Base-by-base conservation (phyloP, 2,329 filamentous ascomycete genomes). In the Beauveria sp. region DNA sequence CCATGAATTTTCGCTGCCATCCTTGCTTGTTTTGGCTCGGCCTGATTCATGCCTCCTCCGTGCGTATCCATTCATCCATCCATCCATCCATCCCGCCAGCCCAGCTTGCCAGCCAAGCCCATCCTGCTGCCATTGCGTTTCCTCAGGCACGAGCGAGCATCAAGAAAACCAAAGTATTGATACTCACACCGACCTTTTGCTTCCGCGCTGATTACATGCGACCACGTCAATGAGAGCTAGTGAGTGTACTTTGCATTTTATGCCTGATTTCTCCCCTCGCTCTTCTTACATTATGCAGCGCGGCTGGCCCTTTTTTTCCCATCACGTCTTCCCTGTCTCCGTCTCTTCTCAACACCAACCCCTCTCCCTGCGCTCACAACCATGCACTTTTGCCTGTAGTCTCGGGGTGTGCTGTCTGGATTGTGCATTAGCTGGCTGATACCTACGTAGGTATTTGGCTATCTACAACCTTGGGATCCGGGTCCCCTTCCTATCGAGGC, bases 121-220 rank as follows among this genome's bases (percentile, higher is more conserved):
- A 22, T 30, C 16, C 42, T 20, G 42, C 42, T 20, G 42, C 42
- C n/a, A 43, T 43, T 9, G 42, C n/a, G 12, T 20, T 18, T 10
- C 42, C 42, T 43, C 42, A 43, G 42, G 42, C 42, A 43, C 18
- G 18, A 43, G 42, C 42, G 18, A 43, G n/a, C 18, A 34, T 14
- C 5, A 34, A 20, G 12, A n/a, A 34, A 10, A 22, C 26, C 26
- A 43, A 54, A 43, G 38, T 26, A 28, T 16, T n/a, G 16, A 28
- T 28, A n/a, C 24, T 55, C 54, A 46, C 54, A 57, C 54, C 54
- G 54, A 57, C 54, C 54, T 57, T 57, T 57, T 57, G 54, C 54
- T 38, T 54, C 22, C 10, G 52, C 34, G 38, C 34, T 18, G 16
- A 50, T 28, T 30, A 16, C 16, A 24, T 28, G 26, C 24, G 16